Base-by-base conservation (phyloP, 192 early-diverging fungal genomes). In the Umbelopsis vinacea region DNA sequence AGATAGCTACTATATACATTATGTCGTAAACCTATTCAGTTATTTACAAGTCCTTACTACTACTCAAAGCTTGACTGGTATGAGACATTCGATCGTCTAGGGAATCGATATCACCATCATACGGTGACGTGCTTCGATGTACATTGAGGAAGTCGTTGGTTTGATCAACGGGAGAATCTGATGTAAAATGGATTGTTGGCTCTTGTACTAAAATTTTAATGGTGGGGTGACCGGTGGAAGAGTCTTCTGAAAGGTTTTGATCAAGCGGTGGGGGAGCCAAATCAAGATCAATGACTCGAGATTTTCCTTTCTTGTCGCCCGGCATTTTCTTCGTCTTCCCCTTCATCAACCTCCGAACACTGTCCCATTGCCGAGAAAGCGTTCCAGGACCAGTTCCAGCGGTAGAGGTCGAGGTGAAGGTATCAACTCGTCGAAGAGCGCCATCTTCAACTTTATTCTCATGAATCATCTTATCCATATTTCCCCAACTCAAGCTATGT, bases 261-360 rank as follows among this genome's bases (percentile, higher is more conserved):
- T 63, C 33, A 14, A 11, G 29, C 33, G 53, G 23, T 2, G 26
- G 17, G 0, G 57, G 33, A 29, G 19, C 26, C 33, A 63, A 35
- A 14, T 63, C 33, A 4, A 63, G 33, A 5, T 63, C 57, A 38
- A 63, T 63, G 0, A 63, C 57, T 5, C 10, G 57, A 22, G 57
- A 38, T 5, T 63, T 63, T 26, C 57, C 57, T 63, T 63, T 63
- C 57, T 63, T 63, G n/a, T 63, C 57, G 12, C 57, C n/a, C 35
- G 26, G 11, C 12, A 26, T 37, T 17, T 63, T 63, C 10, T 11
- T 37, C 15, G 3, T 37, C 33, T 63, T 63, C 24, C 29, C 33
- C n/a, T 63, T 63, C 57, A 63, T 63, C 33, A 63, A 35, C 11
- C 19, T 63, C 15, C 57, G 57, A 22, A 63, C 33, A 33, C 57